Evolutionary conservation across 2,329 filamentous ascomycete genomes (phyloP), one percentile per base, ranked within the genome.

Genomic region (Biscogniauxia mediterranea): DNA sequence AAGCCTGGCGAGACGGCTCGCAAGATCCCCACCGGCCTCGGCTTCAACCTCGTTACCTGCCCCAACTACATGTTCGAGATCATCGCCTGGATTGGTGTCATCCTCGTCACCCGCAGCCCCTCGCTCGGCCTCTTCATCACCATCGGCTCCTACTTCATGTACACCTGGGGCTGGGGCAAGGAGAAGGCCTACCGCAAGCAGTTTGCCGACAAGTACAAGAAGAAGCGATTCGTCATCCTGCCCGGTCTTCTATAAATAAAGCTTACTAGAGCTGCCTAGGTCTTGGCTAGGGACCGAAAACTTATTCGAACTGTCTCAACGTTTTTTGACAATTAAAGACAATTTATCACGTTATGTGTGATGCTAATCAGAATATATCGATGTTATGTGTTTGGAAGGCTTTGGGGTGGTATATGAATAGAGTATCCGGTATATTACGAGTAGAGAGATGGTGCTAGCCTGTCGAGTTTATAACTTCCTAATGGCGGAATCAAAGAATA

Each of bases 41-140:
- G 93, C 28, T 98, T 97, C 77, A 82, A 81, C 66, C 78, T 91
- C 42, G 94, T 99, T 57, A 99, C 95, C 13, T 96, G 93, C 80
- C 95, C 95, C 51, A 99, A 99, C 80, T 99, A 99, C 81, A 86
- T 96, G 81, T 98, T 96, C 69, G 95, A 99, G 79, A 83, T 91
- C 6, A 76, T 96, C 46, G 87, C 93, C 0, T 99, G 95, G 95
- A 69, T 91, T 28, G 93, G 93, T 25, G 83, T 98, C 59, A 89
- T 90, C 68, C 74, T 96, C 52, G 85, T 94, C 58, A 93, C 88
- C 69, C 89, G 91, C 71, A 93, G 89, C 78, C 89, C 90, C 81
- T 85, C 88, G 56, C 91, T 95, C 0, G 80, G 87, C 17, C 68
- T 96, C 20, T 98, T 98, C 77, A 87, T 91, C 63, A 74, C 82